Percentiles rank a stretch among this genome's conserved stretches.
phyloP scores from a whole-genome alignment of 2,329 filamentous ascomycete species.

The Aspergillus alliaceus region DNA sequence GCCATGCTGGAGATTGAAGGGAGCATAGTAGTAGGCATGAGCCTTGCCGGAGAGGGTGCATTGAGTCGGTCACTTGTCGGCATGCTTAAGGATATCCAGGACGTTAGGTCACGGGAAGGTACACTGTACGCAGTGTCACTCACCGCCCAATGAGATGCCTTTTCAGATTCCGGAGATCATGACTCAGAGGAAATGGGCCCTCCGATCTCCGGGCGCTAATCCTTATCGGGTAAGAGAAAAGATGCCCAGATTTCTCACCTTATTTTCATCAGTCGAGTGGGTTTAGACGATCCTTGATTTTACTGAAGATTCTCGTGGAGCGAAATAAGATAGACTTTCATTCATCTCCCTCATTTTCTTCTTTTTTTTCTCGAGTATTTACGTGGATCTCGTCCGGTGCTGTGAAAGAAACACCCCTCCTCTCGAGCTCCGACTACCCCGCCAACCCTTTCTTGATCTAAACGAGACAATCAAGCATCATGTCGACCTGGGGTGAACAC shows the following conservation, averaged over 20 bases:
- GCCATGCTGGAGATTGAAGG: slow-evolving; percentile 12
- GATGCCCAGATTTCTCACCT: slow-evolving; percentile 4
- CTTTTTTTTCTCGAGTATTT: background rate
- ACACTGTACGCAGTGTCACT: background rate
- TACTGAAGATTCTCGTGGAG: background rate
- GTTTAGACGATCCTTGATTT: background rate
- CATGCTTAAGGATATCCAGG: no score
- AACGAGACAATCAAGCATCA: slow-evolving; percentile 41
- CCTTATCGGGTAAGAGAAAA: background rate
- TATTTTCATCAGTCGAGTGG: background rate
- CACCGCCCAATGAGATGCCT: background rate
- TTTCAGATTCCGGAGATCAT: background rate
- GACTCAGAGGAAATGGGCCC: background rate
- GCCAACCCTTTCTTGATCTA: background rate
- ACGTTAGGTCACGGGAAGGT: no score
- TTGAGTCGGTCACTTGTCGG: slow-evolving; percentile 16
- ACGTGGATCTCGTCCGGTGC: background rate
- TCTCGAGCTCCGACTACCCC: background rate
- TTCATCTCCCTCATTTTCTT: background rate
- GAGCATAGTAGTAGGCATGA: slow-evolving; percentile 18
- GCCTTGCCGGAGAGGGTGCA: slow-evolving; percentile 24
- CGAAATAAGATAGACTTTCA: background rate
- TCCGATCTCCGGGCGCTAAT: slow-evolving; percentile 23
- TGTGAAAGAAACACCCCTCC: background rate
- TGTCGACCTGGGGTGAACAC: slow-evolving; percentile 85